phyloP scores from a whole-genome alignment of 2,329 filamentous ascomycete species.

The Beauveria sp. region DNA sequence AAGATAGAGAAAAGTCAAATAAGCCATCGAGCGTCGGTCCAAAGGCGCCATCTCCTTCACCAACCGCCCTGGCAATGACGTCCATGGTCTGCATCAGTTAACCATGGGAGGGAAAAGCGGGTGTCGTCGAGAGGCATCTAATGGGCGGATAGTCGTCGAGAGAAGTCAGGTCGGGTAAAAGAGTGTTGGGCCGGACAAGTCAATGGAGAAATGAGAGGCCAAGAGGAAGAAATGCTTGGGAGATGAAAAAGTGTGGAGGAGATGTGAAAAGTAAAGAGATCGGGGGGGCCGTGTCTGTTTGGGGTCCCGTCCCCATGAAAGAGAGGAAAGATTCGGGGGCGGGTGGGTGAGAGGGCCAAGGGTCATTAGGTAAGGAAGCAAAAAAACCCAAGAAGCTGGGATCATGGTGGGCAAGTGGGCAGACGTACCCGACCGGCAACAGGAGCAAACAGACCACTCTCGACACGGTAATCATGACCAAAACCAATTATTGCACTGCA shows the following conservation, averaged over 20 bases:
- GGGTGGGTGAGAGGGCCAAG: neutral
- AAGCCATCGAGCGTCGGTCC: slow-evolving; percentile 5
- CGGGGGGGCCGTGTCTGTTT: slow-evolving; percentile 7
- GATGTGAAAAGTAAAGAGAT: slow-evolving; percentile 3
- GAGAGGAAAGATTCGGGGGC: slow-evolving; percentile 6
- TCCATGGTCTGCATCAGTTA: slow-evolving; percentile 2
- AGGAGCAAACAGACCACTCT: no score
- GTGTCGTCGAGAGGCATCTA: slow-evolving; percentile 4
- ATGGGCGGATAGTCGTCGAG: neutral
- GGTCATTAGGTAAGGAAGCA: slow-evolving; percentile 1
- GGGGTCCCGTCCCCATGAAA: slow-evolving; percentile 8
- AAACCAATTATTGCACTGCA: no score
- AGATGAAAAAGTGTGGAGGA: slow-evolving; percentile 6
- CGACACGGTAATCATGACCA: no score
- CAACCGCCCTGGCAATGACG: neutral
- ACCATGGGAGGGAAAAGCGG: slow-evolving; percentile 2
- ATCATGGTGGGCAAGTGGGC: neutral
- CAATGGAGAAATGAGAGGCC: neutral
- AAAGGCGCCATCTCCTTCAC: slow-evolving; percentile 4
- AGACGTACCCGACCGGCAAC: no score
- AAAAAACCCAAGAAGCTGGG: neutral
- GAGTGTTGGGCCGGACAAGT: neutral
- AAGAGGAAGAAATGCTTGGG: neutral
- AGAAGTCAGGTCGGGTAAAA: neutral
- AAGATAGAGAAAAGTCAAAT: slow-evolving; percentile 9